Conservation (phyloP, 1,284 basidiomycete genomes). For the Trichosporon asahii region DNA sequence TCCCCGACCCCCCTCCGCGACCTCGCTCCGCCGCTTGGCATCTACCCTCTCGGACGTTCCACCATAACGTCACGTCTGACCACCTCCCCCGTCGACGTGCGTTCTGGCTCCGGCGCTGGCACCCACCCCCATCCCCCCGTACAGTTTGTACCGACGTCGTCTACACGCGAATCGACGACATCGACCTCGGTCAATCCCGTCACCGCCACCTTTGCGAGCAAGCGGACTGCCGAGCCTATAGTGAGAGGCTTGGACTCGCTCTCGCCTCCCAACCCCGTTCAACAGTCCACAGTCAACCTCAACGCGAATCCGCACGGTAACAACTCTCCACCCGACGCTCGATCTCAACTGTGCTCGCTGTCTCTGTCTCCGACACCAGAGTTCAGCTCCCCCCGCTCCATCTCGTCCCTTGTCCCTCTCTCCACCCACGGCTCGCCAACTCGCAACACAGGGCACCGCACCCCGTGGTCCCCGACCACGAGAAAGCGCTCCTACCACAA, state of each 20-base stretch:
- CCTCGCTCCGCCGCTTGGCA: background rate
- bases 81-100: conserved; percentile 1
- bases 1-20: too few species aligned
- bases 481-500: background rate
- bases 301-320: background rate
- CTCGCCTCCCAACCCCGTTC: background rate
- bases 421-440: background rate
- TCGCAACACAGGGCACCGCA: background rate
- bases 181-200: conserved; percentile 5
- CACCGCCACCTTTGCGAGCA: conserved; percentile 8
- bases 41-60: conserved; percentile 3
- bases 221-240: background rate
- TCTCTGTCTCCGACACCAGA: conserved; percentile 2
- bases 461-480: background rate
- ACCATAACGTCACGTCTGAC: conserved; percentile 10
- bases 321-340: background rate
- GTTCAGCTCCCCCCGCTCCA: background rate
- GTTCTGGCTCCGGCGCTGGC: conserved; percentile 8
- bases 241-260: background rate
- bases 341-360: background rate
- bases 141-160: background rate
- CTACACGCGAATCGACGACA: background rate
- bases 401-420: conserved; percentile 11
- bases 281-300: background rate
- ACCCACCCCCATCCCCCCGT: background rate